Conservation (phyloP, 2,329 filamentous ascomycete genomes). For the Trichoderma sp. region DNA sequence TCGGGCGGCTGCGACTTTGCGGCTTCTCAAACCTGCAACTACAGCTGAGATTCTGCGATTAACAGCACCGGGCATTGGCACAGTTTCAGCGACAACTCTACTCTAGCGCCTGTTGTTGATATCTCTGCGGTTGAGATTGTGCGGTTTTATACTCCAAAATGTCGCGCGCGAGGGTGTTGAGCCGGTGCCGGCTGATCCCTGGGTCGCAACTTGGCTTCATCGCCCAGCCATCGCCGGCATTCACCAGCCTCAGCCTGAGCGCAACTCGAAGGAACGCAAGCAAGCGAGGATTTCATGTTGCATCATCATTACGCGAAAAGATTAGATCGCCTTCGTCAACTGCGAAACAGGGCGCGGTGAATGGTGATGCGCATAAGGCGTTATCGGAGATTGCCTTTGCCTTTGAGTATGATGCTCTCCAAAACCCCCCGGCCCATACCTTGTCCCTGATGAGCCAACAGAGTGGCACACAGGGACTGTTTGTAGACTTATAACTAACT, state of each 20-base stretch:
- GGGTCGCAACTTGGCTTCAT: slow-evolving; percentile 4
- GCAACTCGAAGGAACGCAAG: neutral
- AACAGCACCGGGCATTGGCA: neutral
- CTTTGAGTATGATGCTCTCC: slow-evolving; percentile 40
- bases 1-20: slow-evolving; percentile 15
- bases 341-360: slow-evolving; percentile 4
- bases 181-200: slow-evolving; percentile 16
- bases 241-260: neutral
- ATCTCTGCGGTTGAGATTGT: neutral
- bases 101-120: neutral
- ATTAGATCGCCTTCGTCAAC: neutral
- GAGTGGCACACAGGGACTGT: neutral
- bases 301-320: neutral
- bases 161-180: slow-evolving; percentile 16
- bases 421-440: neutral
- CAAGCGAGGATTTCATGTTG: slow-evolving; percentile 9
- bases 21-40: neutral
- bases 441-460: neutral
- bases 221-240: neutral
- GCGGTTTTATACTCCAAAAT: neutral
- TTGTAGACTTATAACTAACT: neutral
- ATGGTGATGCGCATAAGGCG: slow-evolving; percentile 33
- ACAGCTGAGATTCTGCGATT: neutral
- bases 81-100: neutral
- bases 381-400: slow-evolving; percentile 44